A percentile compares a stretch with the other conserved stretches of the same genome.
Conservation (phyloP, 352 stramenopile species). For the Pythium aristosporum region DNA sequence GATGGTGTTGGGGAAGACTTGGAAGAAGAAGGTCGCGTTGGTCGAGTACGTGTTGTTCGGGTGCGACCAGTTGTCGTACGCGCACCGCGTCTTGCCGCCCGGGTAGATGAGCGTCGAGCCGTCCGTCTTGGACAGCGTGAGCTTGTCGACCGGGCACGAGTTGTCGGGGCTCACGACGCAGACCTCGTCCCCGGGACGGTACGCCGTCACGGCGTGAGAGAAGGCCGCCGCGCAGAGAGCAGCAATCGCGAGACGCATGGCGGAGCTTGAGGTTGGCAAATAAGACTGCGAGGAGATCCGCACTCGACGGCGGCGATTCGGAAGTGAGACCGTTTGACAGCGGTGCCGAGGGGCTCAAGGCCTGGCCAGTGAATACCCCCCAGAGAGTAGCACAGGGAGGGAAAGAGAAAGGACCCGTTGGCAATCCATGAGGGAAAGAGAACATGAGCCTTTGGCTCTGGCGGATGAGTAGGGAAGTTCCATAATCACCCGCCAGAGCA, state of each 20-base stretch:
- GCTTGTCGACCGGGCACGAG: slow-evolving; percentile 46
- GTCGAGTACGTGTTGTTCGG: slow-evolving; percentile 33
- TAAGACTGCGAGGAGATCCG: not conserved
- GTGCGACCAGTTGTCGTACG: slow-evolving; percentile 45
- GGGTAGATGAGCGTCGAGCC: slow-evolving; percentile 58
- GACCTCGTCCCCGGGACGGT: slow-evolving; percentile 47
- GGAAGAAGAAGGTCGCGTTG: slow-evolving; percentile 70
- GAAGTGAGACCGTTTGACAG: slow-evolving; percentile 12
- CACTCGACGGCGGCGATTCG: slow-evolving; percentile 10
- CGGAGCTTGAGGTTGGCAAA: no score
- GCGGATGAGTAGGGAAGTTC: not conserved
- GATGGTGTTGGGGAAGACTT: slow-evolving; percentile 54
- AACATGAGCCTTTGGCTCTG: not conserved
- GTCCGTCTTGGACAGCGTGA: slow-evolving; percentile 47
- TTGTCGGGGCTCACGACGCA: slow-evolving; percentile 55
- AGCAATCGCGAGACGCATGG: slow-evolving; percentile 15
- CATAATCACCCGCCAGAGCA: slow-evolving; percentile 1
- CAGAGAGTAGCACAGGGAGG: no score
- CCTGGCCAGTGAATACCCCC: no score
- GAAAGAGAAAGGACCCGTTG: no score
- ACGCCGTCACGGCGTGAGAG: slow-evolving; percentile 13
- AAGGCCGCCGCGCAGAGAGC: slow-evolving; percentile 12
- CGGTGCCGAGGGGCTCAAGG: not conserved
- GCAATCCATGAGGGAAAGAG: not conserved
- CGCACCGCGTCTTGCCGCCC: slow-evolving; percentile 50